Evolutionary conservation across 2,329 filamentous ascomycete species (phyloP).

Genomic region (Pyrenophora graminea): DNA sequence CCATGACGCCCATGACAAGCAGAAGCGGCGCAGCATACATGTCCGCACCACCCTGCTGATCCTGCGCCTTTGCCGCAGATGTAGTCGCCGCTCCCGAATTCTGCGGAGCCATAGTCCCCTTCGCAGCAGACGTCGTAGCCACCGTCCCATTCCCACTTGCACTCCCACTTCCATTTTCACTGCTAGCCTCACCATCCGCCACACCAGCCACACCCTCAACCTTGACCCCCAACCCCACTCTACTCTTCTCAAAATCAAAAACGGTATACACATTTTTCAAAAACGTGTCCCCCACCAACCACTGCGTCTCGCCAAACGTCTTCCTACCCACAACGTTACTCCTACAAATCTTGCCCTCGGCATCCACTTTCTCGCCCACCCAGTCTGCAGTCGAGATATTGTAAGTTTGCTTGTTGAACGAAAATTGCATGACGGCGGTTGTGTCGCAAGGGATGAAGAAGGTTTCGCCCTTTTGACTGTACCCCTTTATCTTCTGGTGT

Average conservation of each 20-base stretch:
- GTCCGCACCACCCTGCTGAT: too few species aligned
- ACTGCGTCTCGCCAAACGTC: constrained; percentile 64
- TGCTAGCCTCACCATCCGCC: not conserved
- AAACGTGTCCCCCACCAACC: constrained; percentile 85
- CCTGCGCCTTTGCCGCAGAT: too few species aligned
- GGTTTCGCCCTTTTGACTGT: constrained; percentile 60
- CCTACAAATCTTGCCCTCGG: constrained; percentile 48
- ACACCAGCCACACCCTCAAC: constrained; percentile 7
- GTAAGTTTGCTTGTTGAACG: constrained; percentile 71
- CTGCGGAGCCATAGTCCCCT: too few species aligned
- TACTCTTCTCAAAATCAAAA: constrained; percentile 73
- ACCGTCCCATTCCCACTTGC: too few species aligned
- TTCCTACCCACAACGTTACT: constrained; percentile 77
- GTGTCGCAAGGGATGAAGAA: constrained; percentile 77
- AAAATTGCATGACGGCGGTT: constrained; percentile 63
- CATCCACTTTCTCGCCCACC: constrained; percentile 55
- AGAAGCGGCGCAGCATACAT: too few species aligned
- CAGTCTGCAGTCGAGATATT: constrained; percentile 73
- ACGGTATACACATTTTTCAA: constrained; percentile 88
- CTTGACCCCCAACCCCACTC: constrained; percentile 59
- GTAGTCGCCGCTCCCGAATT: too few species aligned
- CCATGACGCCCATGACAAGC: too few species aligned
- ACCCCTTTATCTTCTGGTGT: constrained; percentile 69
- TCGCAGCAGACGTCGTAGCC: too few species aligned
- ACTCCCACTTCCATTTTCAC: too few species aligned